These are phyloP conservation scores for Acacia melanoxylon DNA, from an alignment of 306 rosid species.

Conservation along the genomic window DNA sequence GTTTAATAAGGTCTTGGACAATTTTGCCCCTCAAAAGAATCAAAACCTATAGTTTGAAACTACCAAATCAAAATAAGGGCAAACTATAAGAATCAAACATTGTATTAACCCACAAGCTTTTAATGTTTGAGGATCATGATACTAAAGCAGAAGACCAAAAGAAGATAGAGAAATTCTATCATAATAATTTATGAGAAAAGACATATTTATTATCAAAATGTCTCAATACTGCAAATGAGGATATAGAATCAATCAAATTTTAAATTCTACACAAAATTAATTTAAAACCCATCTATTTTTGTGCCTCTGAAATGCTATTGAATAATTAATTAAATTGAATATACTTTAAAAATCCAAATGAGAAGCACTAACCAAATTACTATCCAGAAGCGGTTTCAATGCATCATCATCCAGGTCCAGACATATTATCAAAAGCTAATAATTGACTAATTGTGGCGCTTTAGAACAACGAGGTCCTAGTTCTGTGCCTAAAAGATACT, in stretches of 20 bases:
- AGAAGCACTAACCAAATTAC: constrained; percentile 6
- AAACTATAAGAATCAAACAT: no score
- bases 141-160: constrained; percentile 13
- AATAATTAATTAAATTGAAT: neutral
- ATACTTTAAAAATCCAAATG: neutral
- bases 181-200: neutral
- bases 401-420: neutral
- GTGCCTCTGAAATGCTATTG: constrained; percentile 12
- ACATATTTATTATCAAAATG: neutral
- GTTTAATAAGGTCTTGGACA: no score
- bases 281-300: neutral
- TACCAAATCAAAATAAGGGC: no score
- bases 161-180: neutral
- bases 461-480: neutral
- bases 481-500: neutral
- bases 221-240: neutral
- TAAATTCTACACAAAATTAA: neutral
- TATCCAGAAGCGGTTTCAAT: neutral
- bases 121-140: neutral
- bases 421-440: constrained; percentile 7
- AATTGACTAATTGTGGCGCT: constrained; percentile 1
- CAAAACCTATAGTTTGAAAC: no score
- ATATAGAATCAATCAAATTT: neutral
- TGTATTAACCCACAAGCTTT: neutral
- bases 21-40: no score